Conservation (phyloP, 805 yeast species). For the Ogataea naganishii region DNA sequence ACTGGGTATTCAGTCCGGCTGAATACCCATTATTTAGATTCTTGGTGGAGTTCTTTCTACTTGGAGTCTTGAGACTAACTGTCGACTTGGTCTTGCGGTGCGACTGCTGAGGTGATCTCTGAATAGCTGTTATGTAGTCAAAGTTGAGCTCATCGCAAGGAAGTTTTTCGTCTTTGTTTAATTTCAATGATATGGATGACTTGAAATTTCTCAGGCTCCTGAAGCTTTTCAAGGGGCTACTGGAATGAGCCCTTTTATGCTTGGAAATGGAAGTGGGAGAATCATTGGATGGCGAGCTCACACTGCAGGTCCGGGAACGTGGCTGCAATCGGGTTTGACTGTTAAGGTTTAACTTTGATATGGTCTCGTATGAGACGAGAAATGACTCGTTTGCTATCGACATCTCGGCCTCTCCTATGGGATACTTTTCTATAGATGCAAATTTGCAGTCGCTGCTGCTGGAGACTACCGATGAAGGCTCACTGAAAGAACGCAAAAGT, state of each 20-base stretch:
- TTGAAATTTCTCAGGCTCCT: slow-evolving; percentile 10
- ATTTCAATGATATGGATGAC: slow-evolving; percentile 1
- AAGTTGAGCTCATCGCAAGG: slow-evolving; percentile 14
- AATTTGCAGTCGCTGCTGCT: not conserved
- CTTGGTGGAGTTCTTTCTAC: slow-evolving; percentile 1
- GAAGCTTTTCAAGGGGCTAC: slow-evolving; percentile 19
- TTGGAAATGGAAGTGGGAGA: slow-evolving; percentile 1
- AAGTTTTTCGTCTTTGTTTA: slow-evolving; percentile 1
- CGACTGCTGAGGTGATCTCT: slow-evolving; percentile 16
- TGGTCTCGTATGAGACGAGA: slow-evolving; percentile 7
- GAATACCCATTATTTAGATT: not conserved
- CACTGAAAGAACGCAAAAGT: slow-evolving; percentile 12
- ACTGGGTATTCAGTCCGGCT: slow-evolving; percentile 1
- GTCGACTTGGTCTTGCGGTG: slow-evolving; percentile 12
- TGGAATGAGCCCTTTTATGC: slow-evolving; percentile 9
- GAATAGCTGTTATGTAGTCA: slow-evolving; percentile 17
- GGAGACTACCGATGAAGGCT: slow-evolving; percentile 11
- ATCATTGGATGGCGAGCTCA: slow-evolving; percentile 3
- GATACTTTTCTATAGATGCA: no score
- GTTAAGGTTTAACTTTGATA: slow-evolving; percentile 2
- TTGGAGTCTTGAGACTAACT: slow-evolving; percentile 11
- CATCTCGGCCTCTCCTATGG: no score
- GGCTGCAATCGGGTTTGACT: slow-evolving; percentile 1
- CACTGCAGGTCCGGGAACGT: slow-evolving; percentile 2
- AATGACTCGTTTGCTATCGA: slow-evolving; percentile 9